These are phyloP conservation scores for Pichia sp. DNA, from an alignment of 1,139 yeast genomes.

Conservation along the genomic window DNA sequence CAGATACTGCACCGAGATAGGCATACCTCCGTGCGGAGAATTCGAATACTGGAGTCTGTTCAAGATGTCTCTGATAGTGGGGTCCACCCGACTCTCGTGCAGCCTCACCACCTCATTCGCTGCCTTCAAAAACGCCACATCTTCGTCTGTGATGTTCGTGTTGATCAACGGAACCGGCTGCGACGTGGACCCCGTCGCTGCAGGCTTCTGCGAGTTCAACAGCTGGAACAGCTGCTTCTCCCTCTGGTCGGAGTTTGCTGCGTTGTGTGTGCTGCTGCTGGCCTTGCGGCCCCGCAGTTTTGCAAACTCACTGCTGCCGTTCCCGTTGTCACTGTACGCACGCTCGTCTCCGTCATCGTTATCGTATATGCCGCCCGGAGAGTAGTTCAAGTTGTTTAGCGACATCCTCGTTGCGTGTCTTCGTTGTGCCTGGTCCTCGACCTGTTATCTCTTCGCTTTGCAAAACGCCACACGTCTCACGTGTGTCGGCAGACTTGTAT, in stretches of 20 bases:
- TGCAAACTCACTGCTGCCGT: neutral
- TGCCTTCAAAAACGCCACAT: conserved; percentile 30
- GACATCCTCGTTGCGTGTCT: neutral
- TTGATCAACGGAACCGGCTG: conserved; percentile 19
- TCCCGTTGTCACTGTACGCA: neutral
- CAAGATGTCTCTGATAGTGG: conserved; percentile 50
- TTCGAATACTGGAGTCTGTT: conserved; percentile 49
- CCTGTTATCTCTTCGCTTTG: neutral
- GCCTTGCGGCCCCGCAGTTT: neutral
- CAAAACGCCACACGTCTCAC: neutral
- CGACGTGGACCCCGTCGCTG: conserved; percentile 16
- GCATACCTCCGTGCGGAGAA: conserved; percentile 47
- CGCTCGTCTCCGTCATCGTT: neutral
- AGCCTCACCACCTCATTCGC: conserved; percentile 33
- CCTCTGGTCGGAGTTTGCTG: neutral
- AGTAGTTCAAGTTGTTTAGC: neutral
- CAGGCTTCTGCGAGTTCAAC: conserved; percentile 28
- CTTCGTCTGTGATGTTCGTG: conserved; percentile 29
- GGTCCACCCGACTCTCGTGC: conserved; percentile 40
- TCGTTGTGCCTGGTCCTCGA: no score
- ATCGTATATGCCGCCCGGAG: neutral
- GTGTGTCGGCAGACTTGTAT: no score
- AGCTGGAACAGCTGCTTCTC: conserved; percentile 23
- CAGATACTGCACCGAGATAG: conserved; percentile 26
- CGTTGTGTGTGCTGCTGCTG: neutral